Evolutionary conservation across 169 alveolate genomes (phyloP).

Genomic region (Plasmodium relictum): DNA sequence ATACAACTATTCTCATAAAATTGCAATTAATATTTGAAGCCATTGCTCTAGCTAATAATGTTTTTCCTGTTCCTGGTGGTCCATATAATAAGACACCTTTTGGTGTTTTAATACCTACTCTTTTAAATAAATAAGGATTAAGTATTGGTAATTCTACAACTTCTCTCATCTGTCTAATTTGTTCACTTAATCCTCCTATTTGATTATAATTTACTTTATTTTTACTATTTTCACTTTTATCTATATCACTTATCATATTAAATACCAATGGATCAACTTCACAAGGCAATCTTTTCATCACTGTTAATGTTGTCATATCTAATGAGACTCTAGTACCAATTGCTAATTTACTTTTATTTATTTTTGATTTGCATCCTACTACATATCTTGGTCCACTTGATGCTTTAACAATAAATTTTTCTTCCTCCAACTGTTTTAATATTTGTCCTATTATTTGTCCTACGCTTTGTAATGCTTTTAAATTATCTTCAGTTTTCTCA

Average conservation of each 20-base stretch:
- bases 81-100: slow-evolving; percentile 99
- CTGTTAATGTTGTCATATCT: slow-evolving; percentile 99
- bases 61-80: slow-evolving; percentile 99
- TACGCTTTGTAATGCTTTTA: slow-evolving; percentile 97
- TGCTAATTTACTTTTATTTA: slow-evolving; percentile 92
- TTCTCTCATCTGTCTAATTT: slow-evolving; percentile 98
- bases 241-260: slow-evolving; percentile 97
- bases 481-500: slow-evolving; percentile 96
- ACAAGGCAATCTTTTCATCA: slow-evolving; percentile 97
- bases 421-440: slow-evolving; percentile 94
- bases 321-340: slow-evolving; percentile 98
- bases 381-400: slow-evolving; percentile 98
- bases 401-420: slow-evolving; percentile 96
- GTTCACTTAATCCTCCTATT: slow-evolving; percentile 98
- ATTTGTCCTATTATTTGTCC: slow-evolving; percentile 99
- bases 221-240: slow-evolving; percentile 72
- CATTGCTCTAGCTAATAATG: slow-evolving; percentile 99
- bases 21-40: slow-evolving; percentile 98
- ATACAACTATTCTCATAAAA: slow-evolving; percentile 98
- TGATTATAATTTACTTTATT: slow-evolving; percentile 78
- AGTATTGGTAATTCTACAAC: slow-evolving; percentile 99
- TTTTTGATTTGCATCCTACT: slow-evolving; percentile 96
- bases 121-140: slow-evolving; percentile 96
- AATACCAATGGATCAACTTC: slow-evolving; percentile 99
- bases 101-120: slow-evolving; percentile 99